A percentile compares a stretch with the other conserved stretches of the same genome.
phyloP scores from a whole-genome alignment of 495 filamentous ascomycete genomes.

The Penicillium bovifimosum region DNA sequence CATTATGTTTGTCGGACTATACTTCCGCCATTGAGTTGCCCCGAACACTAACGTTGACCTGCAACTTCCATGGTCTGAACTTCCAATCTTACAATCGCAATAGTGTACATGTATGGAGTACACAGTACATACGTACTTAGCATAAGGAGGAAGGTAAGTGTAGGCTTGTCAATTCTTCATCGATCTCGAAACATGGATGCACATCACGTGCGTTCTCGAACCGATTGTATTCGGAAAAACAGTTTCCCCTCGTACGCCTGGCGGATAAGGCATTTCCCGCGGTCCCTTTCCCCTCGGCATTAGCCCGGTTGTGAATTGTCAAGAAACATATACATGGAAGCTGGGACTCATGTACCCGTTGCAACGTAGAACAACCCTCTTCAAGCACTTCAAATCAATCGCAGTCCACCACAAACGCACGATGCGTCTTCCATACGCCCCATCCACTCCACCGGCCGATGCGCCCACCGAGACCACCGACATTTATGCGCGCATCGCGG shows the following conservation, averaged over 20 bases:
- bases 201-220: too few species aligned
- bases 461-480: constrained; percentile 34
- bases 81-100: too few species aligned
- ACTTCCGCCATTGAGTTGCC: too few species aligned
- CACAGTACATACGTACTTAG: too few species aligned
- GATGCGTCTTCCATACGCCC: constrained; percentile 65
- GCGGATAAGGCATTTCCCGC: constrained; percentile 8
- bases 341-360: constrained; percentile 3
- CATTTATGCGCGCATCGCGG: constrained; percentile 54
- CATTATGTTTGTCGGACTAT: too few species aligned
- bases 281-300: not conserved
- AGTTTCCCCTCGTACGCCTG: not conserved
- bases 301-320: not conserved
- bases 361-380: not conserved
- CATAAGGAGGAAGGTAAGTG: too few species aligned
- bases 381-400: not conserved
- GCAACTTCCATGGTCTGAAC: too few species aligned
- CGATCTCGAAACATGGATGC: too few species aligned
- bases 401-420: constrained; percentile 13
- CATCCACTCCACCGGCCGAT: constrained; percentile 42
- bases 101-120: too few species aligned
- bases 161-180: too few species aligned
- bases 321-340: not conserved
- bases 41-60: too few species aligned
- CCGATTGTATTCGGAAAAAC: not conserved